Evolutionary conservation across 1,284 basidiomycete genomes (phyloP), one percentile per base, ranked within the genome.

Genomic region (Pyrrhoderma noxium): DNA sequence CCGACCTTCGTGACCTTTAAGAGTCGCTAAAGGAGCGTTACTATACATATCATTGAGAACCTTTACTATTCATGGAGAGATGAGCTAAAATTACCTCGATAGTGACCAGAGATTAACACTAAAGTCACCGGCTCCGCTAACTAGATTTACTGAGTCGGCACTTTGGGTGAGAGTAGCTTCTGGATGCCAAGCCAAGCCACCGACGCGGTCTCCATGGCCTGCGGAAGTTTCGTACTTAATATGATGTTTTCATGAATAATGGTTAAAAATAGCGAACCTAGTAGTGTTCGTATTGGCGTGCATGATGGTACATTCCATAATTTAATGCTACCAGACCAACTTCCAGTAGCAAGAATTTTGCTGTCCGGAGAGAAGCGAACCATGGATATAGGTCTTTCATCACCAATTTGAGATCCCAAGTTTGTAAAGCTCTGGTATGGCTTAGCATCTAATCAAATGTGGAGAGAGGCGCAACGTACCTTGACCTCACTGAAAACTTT

Each of bases 101-200:
- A 97, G 64, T 21, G 89, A 92, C 95, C 95, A 99, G 3, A 98
- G 70, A 64, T 89, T 81, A 38, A 99, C 79, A 53, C 75, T 80
- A 42, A 80, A 80, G 64, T 99, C 96, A 11, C 85, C 93, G 3
- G 86, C 93, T 40, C 93, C 93, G 51, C 93, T 95, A 3, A 82
- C 93, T 47, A 99, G 75, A 64, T 97, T 98, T 14, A 92, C 84
- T 0, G 76, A 62, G 31, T 79, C 75, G 47, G 77, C 70, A 8
- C 76, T 73, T 61, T 91, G 88, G 0, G 79, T 73, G n/a, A 95
- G 62, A 0, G 94, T 97, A 16, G 95, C 93, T 60, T 82, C 74
- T 0, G 96, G 96, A 72, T 99, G 95, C 96, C 96, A 99, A 27
- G 94, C 93, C 23, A 97, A 81, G 14, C 96, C 96, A 44, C 94